Evolutionary conservation across 345 rosid species (phyloP), one percentile per base, ranked within the genome.

Genomic region (Moricandia moricandioides): DNA sequence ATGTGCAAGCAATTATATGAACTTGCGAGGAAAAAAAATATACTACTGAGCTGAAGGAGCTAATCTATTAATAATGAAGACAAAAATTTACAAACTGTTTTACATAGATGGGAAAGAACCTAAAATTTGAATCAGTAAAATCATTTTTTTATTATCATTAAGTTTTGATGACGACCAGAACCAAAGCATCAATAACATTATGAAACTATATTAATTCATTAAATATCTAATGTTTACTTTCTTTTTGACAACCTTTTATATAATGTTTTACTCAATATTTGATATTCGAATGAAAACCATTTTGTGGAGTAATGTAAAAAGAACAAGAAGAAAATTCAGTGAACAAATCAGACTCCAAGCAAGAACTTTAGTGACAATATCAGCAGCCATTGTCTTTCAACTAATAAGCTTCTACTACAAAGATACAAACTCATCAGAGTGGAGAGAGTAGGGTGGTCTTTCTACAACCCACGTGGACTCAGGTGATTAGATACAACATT

Each of bases 321-420:
- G 62, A 30, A 29, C 45, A 30, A 8, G 1, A 1, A 30, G 12
- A 6, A 8, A 17, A 51, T 18, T 56, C n/a, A 55, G 40, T n/a
- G 17, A 39, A 31, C 60, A 62, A 58, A 65, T 58, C 67, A 65
- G 35, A 58, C 47, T 64, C 8, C 35, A 62, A 69, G 56, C 45
- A 52, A 47, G 18, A 47, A 47, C 7, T 13, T 1, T n/a, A 49
- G 9, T 16, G 55, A 16, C 55, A 49, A 49, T 45, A 5, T 45
- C 16, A 45, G 17, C 54, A 70, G 54, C 71, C 76, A 64, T 69
- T 45, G 30, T 61, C 55, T 58, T 65, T 12, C 43, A 69, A 45
- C 52, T 39, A 40, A 16, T 5, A 68, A 72, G 29, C 33, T 54
- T 78, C 74, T 62, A 62, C 73, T 69, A 78, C 8, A 68, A 5